Evolutionary conservation across 2,329 filamentous ascomycete genomes (phyloP).

Genomic region (Colletotrichum sp.): DNA sequence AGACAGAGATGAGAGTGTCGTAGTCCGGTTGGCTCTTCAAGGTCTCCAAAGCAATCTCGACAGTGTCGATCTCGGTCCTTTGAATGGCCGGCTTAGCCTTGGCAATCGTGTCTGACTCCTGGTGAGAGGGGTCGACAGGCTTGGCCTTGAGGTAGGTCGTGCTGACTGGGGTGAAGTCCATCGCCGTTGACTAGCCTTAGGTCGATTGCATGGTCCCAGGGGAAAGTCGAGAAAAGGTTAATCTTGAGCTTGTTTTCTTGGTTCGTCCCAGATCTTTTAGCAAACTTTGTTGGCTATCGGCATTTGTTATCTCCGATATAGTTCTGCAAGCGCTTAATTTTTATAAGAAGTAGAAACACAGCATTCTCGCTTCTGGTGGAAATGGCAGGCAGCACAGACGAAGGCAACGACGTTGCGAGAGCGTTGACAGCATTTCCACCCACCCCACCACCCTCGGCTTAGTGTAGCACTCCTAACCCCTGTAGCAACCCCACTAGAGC

Average conservation of each 20-base stretch:
- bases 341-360: background rate
- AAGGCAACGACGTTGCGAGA: background rate
- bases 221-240: background rate
- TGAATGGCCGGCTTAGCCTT: conserved; percentile 9
- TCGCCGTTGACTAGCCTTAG: conserved; percentile 29
- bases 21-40: conserved; percentile 69
- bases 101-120: conserved; percentile 33
- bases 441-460: background rate
- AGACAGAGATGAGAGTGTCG: conserved; percentile 54
- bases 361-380: background rate
- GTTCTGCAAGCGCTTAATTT: background rate
- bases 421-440: background rate
- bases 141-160: conserved; percentile 51
- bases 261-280: background rate
- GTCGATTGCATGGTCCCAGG: background rate
- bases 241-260: background rate
- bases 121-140: conserved; percentile 42
- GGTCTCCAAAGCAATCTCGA: conserved; percentile 61
- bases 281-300: background rate
- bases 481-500: background rate
- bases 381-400: background rate
- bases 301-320: background rate
- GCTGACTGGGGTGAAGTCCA: conserved; percentile 64
- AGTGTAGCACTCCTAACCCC: background rate
- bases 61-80: conserved; percentile 27